Conservation (phyloP, 768 basidiomycete species). For the Clitopilus passeckerianus region DNA sequence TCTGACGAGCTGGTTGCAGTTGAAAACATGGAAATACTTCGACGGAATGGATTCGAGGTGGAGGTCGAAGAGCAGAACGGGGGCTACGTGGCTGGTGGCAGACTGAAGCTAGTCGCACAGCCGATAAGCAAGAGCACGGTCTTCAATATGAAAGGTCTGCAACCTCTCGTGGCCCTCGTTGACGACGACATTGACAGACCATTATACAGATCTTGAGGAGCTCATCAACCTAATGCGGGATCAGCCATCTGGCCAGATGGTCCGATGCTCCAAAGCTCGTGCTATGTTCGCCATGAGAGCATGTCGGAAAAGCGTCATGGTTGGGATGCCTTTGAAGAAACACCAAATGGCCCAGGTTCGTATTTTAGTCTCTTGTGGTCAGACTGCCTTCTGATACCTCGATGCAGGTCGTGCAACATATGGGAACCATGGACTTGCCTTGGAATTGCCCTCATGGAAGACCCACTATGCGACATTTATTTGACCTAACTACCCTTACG, state of each 20-base stretch:
- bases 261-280: conserved; percentile 88
- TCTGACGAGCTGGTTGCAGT: conserved; percentile 84
- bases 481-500: conserved; percentile 36
- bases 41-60: conserved; percentile 88
- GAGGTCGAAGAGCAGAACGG: conserved; percentile 44
- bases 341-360: conserved; percentile 74
- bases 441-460: conserved; percentile 89
- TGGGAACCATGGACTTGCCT: conserved; percentile 81
- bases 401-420: conserved; percentile 65
- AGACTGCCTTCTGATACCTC: too few relatives aligned
- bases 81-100: conserved; percentile 22
- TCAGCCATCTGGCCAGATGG: conserved; percentile 72
- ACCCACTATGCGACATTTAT: conserved; percentile 77
- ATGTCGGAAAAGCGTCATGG: conserved; percentile 95
- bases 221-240: conserved; percentile 83
- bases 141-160: conserved; percentile 80
- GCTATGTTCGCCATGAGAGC: conserved; percentile 97
- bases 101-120: conserved; percentile 71
- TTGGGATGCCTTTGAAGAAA: conserved; percentile 77
- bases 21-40: conserved; percentile 82
- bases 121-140: conserved; percentile 89
- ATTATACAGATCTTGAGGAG: conserved; percentile 78
- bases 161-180: not conserved
- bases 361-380: conserved; percentile 21
- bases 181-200: conserved; percentile 3